These are phyloP conservation scores for Kazachstania taianensis DNA, from an alignment of 805 yeast species.

Conservation along the genomic window DNA sequence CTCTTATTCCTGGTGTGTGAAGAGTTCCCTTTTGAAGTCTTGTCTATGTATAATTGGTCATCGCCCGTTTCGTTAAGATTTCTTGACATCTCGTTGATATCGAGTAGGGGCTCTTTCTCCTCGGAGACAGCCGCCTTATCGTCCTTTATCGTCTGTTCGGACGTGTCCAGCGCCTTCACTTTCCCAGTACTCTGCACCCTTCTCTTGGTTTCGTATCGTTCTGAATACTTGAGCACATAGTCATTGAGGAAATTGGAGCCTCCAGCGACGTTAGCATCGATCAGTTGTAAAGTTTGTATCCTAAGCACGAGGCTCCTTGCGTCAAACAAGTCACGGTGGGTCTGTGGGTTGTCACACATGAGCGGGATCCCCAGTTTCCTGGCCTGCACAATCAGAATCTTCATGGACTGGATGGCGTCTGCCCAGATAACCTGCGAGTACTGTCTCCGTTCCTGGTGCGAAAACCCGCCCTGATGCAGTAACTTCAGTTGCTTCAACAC, in stretches of 20 bases:
- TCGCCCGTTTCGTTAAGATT: slow-evolving; percentile 19
- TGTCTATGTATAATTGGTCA: slow-evolving; percentile 19
- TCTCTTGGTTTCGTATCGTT: slow-evolving; percentile 42
- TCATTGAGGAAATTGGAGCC: slow-evolving; percentile 53
- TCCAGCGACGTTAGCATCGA: slow-evolving; percentile 60
- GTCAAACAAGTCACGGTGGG: slow-evolving; percentile 34
- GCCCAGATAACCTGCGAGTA: slow-evolving; percentile 88
- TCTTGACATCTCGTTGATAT: slow-evolving; percentile 17
- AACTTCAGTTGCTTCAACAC: slow-evolving; percentile 82
- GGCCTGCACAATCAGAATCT: slow-evolving; percentile 65
- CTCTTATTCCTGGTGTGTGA: slow-evolving; percentile 7
- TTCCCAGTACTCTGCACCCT: slow-evolving; percentile 46
- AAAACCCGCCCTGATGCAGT: slow-evolving; percentile 77
- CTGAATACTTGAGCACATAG: slow-evolving; percentile 52
- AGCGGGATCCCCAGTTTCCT: slow-evolving; percentile 51
- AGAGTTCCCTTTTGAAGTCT: slow-evolving; percentile 4
- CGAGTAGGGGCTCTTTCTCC: neutral
- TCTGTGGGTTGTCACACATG: slow-evolving; percentile 48
- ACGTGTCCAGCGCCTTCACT: slow-evolving; percentile 27
- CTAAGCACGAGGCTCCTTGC: slow-evolving; percentile 43
- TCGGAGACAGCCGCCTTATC: neutral
- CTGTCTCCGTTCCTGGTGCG: slow-evolving; percentile 65
- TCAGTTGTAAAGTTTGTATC: slow-evolving; percentile 48
- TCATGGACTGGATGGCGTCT: slow-evolving; percentile 80
- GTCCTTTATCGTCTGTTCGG: slow-evolving; percentile 4